Evolutionary conservation across 768 basidiomycete species (phyloP).

Genomic region (Pleurotus eryngii): DNA sequence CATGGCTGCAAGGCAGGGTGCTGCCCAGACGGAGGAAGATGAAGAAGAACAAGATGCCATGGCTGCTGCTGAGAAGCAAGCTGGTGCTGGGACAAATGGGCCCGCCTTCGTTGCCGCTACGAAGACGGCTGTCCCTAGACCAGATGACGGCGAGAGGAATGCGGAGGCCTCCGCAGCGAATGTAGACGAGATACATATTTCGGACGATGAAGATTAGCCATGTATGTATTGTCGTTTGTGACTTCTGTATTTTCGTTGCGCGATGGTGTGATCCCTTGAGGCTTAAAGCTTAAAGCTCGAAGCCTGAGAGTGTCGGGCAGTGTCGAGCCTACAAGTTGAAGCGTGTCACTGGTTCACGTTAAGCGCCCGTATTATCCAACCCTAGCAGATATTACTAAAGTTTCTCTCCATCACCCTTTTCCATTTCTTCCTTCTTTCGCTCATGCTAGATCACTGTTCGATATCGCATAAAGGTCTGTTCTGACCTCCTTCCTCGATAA

Average conservation of each 20-base stretch:
- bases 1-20: constrained; percentile 62
- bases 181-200: constrained; percentile 85
- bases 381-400: too few relatives aligned
- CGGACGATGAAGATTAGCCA: constrained; percentile 67
- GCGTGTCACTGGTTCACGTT: too few relatives aligned
- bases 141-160: constrained; percentile 30
- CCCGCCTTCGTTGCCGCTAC: constrained; percentile 80
- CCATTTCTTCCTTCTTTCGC: background rate
- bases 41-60: constrained; percentile 68
- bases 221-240: too few relatives aligned
- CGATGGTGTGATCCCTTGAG: too few relatives aligned
- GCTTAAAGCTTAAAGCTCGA: too few relatives aligned
- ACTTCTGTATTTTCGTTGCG: too few relatives aligned
- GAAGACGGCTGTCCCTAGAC: constrained; percentile 39
- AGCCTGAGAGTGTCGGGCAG: too few relatives aligned
- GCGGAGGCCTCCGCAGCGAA: constrained; percentile 40
- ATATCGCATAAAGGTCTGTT: constrained; percentile 86
- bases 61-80: constrained; percentile 78
- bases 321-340: too few relatives aligned
- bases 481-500: background rate
- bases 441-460: constrained; percentile 93
- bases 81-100: constrained; percentile 45
- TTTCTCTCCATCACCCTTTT: too few relatives aligned
- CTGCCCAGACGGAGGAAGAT: constrained; percentile 42
- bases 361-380: too few relatives aligned